These are phyloP conservation scores for Kalaharituber pfeilii DNA, from an alignment of 2,329 filamentous ascomycete genomes.

Conservation along the genomic window DNA sequence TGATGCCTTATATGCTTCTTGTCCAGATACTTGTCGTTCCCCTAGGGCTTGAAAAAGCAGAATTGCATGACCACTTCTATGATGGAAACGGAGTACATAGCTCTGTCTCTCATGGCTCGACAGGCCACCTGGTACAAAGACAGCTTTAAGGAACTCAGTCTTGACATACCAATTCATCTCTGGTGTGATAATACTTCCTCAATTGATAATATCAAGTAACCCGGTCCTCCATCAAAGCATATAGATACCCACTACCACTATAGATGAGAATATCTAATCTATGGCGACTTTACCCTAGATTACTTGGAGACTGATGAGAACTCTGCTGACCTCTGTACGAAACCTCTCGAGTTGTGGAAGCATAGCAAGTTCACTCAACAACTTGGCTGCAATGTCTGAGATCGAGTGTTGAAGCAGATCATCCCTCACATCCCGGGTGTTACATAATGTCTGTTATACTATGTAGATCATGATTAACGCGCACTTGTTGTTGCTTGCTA, in stretches of 20 bases:
- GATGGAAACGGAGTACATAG: slow-evolving; percentile 15
- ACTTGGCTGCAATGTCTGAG: no score
- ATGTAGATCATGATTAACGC: no score
- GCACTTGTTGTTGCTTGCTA: no score
- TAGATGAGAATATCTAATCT: neutral
- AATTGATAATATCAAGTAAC: neutral
- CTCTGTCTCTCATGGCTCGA: neutral
- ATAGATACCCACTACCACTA: no score
- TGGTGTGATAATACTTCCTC: neutral
- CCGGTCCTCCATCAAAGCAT: neutral
- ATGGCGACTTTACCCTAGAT: neutral
- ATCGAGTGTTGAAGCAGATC: no score
- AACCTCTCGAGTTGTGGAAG: no score
- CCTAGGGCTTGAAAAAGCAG: slow-evolving; percentile 11
- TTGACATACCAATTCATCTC: no score
- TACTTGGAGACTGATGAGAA: neutral
- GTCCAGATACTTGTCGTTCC: neutral
- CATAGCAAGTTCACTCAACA: no score
- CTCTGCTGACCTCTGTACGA: neutral
- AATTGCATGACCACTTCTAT: no score
- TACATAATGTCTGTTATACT: no score
- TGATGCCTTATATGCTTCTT: neutral
- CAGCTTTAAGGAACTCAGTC: neutral
- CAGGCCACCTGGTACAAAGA: neutral
- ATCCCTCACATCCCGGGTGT: no score